These are phyloP conservation scores for carrot (Daucus carota) DNA, from an alignment of 129 eudicot species.

Conservation along the genomic window DH1_v3.0 NC_030387.2:3022001-3022500, in stretches of 20 bases:
- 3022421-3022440: not conserved
- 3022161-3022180: not conserved
- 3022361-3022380: too few species aligned
- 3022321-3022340: too few species aligned
- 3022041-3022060: too few species aligned
- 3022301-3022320: too few species aligned
- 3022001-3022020: too few species aligned
- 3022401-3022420: not conserved
- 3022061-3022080: not conserved
- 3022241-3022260: too few species aligned
- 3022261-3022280: too few species aligned
- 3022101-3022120: not conserved
- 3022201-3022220: too few species aligned
- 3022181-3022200: not conserved
- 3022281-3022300: too few species aligned
- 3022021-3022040: too few species aligned
- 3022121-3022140: conserved; percentile 11
- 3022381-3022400: not conserved
- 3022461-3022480: not conserved
- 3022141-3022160: not conserved
- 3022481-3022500: not conserved
- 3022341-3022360: too few species aligned
- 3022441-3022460: not conserved
- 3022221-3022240: too few species aligned
- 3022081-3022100: conserved; percentile 5